A percentile compares a stretch with the other conserved stretches of the same genome.
Evolutionary conservation across 2,329 filamentous ascomycete species (phyloP).

Genomic region (Alternaria metachromatica): DNA sequence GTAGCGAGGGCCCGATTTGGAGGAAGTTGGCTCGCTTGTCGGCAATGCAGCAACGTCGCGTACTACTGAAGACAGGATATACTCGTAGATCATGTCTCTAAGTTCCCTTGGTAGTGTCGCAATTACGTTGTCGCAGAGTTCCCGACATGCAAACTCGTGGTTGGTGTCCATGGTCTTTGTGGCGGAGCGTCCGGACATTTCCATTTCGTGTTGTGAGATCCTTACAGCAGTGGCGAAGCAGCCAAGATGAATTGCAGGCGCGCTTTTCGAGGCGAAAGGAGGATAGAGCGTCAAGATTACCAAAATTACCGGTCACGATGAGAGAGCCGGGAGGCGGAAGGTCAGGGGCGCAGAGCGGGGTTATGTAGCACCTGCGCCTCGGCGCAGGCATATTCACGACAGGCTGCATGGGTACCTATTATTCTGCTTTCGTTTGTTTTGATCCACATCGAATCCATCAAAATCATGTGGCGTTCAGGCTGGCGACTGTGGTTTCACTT

Average conservation of each 20-base stretch:
- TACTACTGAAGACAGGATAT: background rate
- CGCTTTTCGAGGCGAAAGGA: background rate
- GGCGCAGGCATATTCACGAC: background rate
- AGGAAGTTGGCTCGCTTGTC: background rate
- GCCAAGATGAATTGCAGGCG: background rate
- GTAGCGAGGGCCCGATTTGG: background rate
- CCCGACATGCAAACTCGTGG: background rate
- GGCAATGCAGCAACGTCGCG: background rate
- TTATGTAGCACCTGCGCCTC: background rate
- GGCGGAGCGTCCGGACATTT: background rate
- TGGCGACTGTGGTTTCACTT: background rate
- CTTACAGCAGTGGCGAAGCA: background rate
- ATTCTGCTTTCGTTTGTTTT: background rate
- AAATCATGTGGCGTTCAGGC: background rate
- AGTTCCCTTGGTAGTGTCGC: background rate
- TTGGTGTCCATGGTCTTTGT: background rate
- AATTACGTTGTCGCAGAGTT: background rate
- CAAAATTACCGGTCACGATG: background rate
- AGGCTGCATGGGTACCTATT: background rate
- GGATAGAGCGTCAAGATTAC: background rate
- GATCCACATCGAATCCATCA: background rate
- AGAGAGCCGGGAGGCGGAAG: background rate
- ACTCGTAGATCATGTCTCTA: background rate
- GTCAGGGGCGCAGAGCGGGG: background rate
- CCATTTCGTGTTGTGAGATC: background rate